phyloP scores from a whole-genome alignment of 768 basidiomycete species.

The Lyophyllum semitale region DNA sequence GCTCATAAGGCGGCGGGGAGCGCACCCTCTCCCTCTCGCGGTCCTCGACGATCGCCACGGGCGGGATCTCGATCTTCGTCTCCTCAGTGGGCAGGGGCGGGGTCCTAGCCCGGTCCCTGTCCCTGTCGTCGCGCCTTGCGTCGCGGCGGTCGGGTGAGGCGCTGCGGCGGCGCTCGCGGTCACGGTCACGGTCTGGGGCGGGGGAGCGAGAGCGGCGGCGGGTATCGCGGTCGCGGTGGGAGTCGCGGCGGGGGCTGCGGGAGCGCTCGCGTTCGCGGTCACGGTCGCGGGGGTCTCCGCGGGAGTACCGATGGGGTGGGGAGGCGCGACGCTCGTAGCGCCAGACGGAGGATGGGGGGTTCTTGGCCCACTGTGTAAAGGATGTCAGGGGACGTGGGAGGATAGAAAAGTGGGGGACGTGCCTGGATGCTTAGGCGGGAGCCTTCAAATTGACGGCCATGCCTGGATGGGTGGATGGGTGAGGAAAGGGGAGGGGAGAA shows the following conservation, averaged over 20 bases:
- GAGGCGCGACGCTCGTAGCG: conserved; percentile 65
- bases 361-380: conserved; percentile 71
- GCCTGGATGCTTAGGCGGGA: conserved; percentile 76
- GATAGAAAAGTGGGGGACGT: conserved; percentile 11
- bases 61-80: neutral
- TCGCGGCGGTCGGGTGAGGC: conserved; percentile 11
- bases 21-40: conserved; percentile 3
- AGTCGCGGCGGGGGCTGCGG: conserved; percentile 51
- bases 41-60: neutral
- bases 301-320: conserved; percentile 32
- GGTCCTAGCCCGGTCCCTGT: conserved; percentile 41
- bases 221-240: conserved; percentile 29
- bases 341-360: conserved; percentile 83
- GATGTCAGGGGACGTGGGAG: neutral
- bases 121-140: neutral
- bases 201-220: conserved; percentile 27
- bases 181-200: conserved; percentile 46
- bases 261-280: conserved; percentile 44
- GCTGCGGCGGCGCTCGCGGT: conserved; percentile 31
- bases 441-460: conserved; percentile 75
- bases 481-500: neutral
- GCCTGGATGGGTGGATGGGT: conserved; percentile 45
- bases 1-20: conserved; percentile 14
- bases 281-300: conserved; percentile 36
- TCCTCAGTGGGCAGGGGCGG: conserved; percentile 34